Percentiles rank a stretch among this genome's conserved stretches.
phyloP scores from a whole-genome alignment of 2,329 filamentous ascomycete genomes.

The Albophoma yamanashiensis region DNA sequence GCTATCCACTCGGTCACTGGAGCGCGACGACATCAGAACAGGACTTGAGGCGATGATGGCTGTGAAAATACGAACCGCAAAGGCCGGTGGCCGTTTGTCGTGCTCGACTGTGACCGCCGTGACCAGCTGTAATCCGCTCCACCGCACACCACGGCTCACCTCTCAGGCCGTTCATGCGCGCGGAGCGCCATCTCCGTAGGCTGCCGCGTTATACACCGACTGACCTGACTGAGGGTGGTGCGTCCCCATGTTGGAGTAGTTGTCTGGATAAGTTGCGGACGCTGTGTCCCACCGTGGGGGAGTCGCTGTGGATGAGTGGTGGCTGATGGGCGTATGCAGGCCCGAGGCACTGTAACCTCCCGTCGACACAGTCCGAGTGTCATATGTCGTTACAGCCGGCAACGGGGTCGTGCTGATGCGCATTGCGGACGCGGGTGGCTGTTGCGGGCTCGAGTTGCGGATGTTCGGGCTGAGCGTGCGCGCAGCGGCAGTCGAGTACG shows the following conservation, averaged over 20 bases:
- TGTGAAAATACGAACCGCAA: background rate
- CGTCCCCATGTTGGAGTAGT: constrained; percentile 25
- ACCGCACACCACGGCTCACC: background rate
- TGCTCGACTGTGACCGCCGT: background rate
- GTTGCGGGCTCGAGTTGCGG: constrained; percentile 23
- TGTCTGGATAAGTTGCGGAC: constrained; percentile 25
- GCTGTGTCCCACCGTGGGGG: constrained; percentile 30
- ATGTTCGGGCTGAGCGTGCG: constrained; percentile 32
- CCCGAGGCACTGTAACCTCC: constrained; percentile 28
- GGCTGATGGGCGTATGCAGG: constrained; percentile 27
- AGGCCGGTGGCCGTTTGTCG: background rate
- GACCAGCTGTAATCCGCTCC: background rate
- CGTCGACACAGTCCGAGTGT: constrained; percentile 19
- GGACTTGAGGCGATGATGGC: too few species aligned
- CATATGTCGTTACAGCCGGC: constrained; percentile 28
- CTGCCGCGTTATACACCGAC: constrained; percentile 29
- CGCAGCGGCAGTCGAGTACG: constrained; percentile 20
- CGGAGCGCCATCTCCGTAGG: constrained; percentile 31
- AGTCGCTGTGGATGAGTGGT: constrained; percentile 25
- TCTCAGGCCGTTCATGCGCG: constrained; percentile 23
- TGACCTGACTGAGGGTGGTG: constrained; percentile 21
- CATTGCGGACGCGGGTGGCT: constrained; percentile 19
- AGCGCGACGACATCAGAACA: background rate
- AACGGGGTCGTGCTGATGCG: constrained; percentile 26
- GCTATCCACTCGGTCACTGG: constrained; percentile 15